Evolutionary conservation across 768 basidiomycete species (phyloP), one percentile per base, ranked within the genome.

Genomic region (Hemileccinum impolitum): DNA sequence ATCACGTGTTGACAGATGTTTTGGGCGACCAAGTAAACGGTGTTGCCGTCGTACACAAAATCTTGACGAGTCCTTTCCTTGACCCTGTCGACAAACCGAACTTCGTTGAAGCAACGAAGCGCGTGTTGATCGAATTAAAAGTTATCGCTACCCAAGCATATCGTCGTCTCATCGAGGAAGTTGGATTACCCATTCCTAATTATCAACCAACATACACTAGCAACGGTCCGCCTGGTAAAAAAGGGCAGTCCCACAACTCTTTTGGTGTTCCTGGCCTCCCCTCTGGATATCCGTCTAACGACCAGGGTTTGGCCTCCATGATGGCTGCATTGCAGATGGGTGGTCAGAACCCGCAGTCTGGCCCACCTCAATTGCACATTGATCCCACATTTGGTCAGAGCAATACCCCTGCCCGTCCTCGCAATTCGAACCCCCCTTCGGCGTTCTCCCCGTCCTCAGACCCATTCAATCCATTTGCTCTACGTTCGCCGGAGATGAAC

Each of bases 21-120:
- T 75, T 99, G 56, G 87, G 87, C 39, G 95, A 99, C 69, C 94
- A 98, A 71, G 92, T 97, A 51, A 94, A 96, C 64, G 94, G 94
- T 21, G 87, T 95, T 43, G 86, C 92, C 5, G 88, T 93, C 30
- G 84, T 95, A 21, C 88, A 90, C 69, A 98, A 98, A 69, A 88
- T 97, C 53, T 68, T 97, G 56, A 89, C 87, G 11, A 94, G 88
- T 64, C 78, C 88, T 10, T 91, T 87, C 73, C 77, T 97, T 54
- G 87, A 92, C 42, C 79, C 81, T 12, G 61, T 69, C 6, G 81
- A 85, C 59, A 90, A 87, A 63, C 72, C 74, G 14, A 72, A 71
- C 37, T 88, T 90, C 57, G 73, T 92, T 4, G 93, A 93, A 57
- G 87, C 91, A 6, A 91, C 91, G 30, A 94, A 93, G 64, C 82